phyloP scores from a whole-genome alignment of 169 alveolate genomes.

The Plasmodium billcollinsi region DNA sequence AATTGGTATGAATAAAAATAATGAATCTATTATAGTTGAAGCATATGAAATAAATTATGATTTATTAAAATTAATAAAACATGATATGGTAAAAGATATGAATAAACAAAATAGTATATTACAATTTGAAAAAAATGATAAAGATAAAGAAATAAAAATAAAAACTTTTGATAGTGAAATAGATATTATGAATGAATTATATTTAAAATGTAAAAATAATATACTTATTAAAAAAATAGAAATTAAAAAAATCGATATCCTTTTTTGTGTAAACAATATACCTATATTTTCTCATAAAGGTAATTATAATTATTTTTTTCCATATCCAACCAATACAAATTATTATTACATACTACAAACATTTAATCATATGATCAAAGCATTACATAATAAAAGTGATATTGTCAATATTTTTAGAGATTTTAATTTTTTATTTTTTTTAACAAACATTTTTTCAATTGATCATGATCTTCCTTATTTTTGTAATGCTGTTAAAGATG shows the following conservation, averaged over 20 bases:
- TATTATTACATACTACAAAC: slow-evolving; percentile 52
- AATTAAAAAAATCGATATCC: slow-evolving; percentile 49
- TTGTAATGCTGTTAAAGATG: slow-evolving; percentile 50
- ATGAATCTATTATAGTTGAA: slow-evolving; percentile 56
- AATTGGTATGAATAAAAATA: slow-evolving; percentile 62
- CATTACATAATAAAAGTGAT: slow-evolving; percentile 44
- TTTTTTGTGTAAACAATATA: slow-evolving; percentile 70
- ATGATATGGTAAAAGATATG: slow-evolving; percentile 63
- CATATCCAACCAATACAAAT: slow-evolving; percentile 56
- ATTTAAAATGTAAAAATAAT: slow-evolving; percentile 67
- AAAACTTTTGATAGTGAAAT: slow-evolving; percentile 64
- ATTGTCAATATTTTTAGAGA: slow-evolving; percentile 59
- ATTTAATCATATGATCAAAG: slow-evolving; percentile 51
- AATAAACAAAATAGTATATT: slow-evolving; percentile 66
- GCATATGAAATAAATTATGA: slow-evolving; percentile 77
- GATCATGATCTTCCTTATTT: slow-evolving; percentile 58
- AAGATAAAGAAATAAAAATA: slow-evolving; percentile 60
- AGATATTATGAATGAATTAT: slow-evolving; percentile 74
- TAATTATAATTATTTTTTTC: slow-evolving; percentile 41
- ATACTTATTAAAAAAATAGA: slow-evolving; percentile 57
- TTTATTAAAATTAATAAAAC: slow-evolving; percentile 38
- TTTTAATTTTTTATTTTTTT: slow-evolving; percentile 63
- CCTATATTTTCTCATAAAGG: slow-evolving; percentile 73
- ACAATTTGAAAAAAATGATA: slow-evolving; percentile 53
- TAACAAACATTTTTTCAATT: slow-evolving; percentile 64